Base-by-base conservation (phyloP, 352 stramenopile species). In the Globisporangium barbulae region DNA sequence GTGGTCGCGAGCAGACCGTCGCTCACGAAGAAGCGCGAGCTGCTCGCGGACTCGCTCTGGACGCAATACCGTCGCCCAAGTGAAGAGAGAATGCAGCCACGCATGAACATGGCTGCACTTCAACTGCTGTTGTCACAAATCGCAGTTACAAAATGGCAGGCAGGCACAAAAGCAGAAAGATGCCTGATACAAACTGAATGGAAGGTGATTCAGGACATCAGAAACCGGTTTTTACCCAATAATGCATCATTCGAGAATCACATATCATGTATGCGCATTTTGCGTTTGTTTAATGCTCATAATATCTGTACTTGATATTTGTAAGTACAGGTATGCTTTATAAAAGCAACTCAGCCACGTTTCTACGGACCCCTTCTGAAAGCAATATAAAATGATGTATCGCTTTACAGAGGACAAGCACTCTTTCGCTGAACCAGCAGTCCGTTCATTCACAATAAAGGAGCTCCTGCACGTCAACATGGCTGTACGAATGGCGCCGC, bases 1-100 rank as follows among this genome's bases (percentile, higher is more conserved):
- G 25, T 39, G 4, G 13, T 39, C 13, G 22, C 37, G 12, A 60
- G 33, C 22, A 41, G 22, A 22, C 54, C 54, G 15, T 60, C 54
- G 15, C 25, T 60, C 25, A 13, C 15, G 9, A 60, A 49, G 54
- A 60, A 60, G 21, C 21, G 53, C 12, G 30, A 59, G 53, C 53
- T 59, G 33, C 35, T 59, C 53, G 21, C 33, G 2, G 53, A 59
- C n/a, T 59, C 35, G 5, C 53, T 59, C 7, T 49, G 35, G 21
- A 60, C 53, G 12, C 35, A 49, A n/a, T 50, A 61, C 37, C 37
- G 25, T 50, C 53, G 15, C 12, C 6, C 2, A 33, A 56, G 49
- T 56, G 30, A 56, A 6, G 39, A 10, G 31, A 1, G 31, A 37
- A 37, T 37, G 31, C 5, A 3, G 25, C 25, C 25, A 28, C 25